phyloP scores from a whole-genome alignment of 164 flowering plant species.

The Aristolochia fimbriata region DNA sequence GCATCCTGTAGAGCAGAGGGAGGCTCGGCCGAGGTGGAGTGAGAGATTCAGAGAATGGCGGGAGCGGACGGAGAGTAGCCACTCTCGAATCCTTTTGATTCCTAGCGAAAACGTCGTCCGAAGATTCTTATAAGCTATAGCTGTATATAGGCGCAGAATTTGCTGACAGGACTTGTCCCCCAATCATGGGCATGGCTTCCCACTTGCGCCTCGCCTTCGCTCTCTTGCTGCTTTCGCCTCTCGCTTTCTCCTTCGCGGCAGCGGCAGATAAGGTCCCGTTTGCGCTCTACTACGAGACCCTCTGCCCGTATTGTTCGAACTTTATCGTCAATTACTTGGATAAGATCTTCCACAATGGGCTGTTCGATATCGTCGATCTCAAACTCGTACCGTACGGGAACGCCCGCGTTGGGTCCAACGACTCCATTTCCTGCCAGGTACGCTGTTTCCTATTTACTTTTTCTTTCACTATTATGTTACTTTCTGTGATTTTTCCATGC shows the following conservation, averaged over 20 bases:
- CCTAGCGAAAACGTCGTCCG: no score
- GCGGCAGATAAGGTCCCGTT: slow-evolving; percentile 8
- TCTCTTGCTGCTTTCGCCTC: no score
- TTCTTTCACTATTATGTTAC: neutral
- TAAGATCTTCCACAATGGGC: slow-evolving; percentile 42
- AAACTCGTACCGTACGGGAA: slow-evolving; percentile 80
- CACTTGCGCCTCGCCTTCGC: no score
- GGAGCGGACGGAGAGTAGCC: no score
- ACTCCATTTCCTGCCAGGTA: slow-evolving; percentile 56
- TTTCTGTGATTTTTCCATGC: neutral
- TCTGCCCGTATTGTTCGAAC: slow-evolving; percentile 67
- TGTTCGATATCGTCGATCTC: slow-evolving; percentile 53
- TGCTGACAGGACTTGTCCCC: no score
- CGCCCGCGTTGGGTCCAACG: slow-evolving; percentile 27
- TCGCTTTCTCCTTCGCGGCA: neutral
- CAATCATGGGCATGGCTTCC: no score
- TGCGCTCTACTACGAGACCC: slow-evolving; percentile 38
- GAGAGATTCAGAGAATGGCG: no score
- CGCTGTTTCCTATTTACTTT: neutral
- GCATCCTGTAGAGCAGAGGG: no score
- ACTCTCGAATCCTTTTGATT: no score
- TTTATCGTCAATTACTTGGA: slow-evolving; percentile 52
- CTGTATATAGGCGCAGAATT: no score
- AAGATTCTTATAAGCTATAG: no score
- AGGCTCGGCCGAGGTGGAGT: no score